Evolutionary conservation across 2,329 filamentous ascomycete species (phyloP).

Genomic region (Sordariomycetes sp.): DNA sequence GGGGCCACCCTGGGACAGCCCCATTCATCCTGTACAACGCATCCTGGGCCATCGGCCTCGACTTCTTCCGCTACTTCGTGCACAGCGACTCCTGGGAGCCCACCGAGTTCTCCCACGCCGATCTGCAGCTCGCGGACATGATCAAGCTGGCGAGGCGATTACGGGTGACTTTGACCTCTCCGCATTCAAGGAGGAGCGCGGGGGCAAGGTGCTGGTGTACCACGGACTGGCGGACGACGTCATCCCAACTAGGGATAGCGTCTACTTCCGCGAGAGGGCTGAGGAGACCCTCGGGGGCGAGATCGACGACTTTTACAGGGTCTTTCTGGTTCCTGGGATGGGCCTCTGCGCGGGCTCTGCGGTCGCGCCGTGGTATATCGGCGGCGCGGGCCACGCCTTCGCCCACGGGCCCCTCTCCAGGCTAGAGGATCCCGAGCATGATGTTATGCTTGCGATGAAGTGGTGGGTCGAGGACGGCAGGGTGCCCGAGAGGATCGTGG

Average conservation of each 20-base stretch:
- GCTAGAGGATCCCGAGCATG: constrained; percentile 23
- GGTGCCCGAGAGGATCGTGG: constrained; percentile 18
- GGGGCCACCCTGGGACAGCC: constrained; percentile 13
- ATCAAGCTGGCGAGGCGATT: constrained; percentile 23
- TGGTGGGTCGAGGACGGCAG: constrained; percentile 24
- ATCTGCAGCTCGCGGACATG: constrained; percentile 20
- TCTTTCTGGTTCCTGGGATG: constrained; percentile 41
- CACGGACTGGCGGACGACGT: constrained; percentile 28
- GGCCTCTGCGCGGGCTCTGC: constrained; percentile 26
- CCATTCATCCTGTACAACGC: constrained; percentile 27
- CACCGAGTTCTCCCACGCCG: constrained; percentile 18
- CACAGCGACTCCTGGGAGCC: background rate
- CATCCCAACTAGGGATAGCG: constrained; percentile 18
- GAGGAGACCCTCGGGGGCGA: constrained; percentile 24
- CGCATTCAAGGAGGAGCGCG: constrained; percentile 22
- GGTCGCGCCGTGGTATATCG: constrained; percentile 19
- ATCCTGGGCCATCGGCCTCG: background rate
- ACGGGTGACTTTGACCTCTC: constrained; percentile 24
- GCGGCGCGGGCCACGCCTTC: constrained; percentile 25
- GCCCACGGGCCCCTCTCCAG: constrained; percentile 26
- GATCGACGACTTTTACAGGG: constrained; percentile 36
- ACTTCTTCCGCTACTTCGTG: background rate
- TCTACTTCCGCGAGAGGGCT: constrained; percentile 18
- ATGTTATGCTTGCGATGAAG: constrained; percentile 24
- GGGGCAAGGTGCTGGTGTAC: constrained; percentile 31